Base-by-base conservation (phyloP, 495 filamentous ascomycete genomes). In the Gamarada debralockiae region DNA sequence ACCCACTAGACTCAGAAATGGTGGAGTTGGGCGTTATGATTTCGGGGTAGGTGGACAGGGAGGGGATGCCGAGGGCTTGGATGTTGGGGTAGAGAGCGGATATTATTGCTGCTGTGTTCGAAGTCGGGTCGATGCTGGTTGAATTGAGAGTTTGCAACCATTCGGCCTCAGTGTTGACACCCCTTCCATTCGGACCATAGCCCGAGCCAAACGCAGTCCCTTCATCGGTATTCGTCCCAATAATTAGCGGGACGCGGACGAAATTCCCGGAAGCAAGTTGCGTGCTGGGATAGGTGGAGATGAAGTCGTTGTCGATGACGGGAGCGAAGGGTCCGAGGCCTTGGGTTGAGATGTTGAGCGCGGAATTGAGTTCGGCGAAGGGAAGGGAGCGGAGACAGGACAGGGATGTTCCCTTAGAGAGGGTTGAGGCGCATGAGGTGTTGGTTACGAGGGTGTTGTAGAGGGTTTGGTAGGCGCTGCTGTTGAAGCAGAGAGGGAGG, bases 181-280 rank as follows among this genome's bases (percentile, higher is more conserved):
- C 69, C 10, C 45, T 45, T 2, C 59, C 56, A 21, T 53, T 48
- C 4, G 53, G 53, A 20, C 48, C 40, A 20, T 22, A 46, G 21
- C 31, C 41, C 13, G 65, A 64, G 51, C 3, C 71, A 70, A 60
- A 83, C 77, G 10, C 78, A 58, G 17, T 76, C 73, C 17, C 79
- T 76, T 86, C 82, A 58, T 87, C 82, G 52, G 78, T 67, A 58
- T 78, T 82, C 25, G 80, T 73, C 12, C 83, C 82, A 36, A 73
- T 65, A 36, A 85, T 76, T 46, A 85, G 27, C 23, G 66, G 65
- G 0, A 85, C 71, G 45, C 71, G 38, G 27, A 80, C 77, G 55
- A 79, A 81, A n/a, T 56, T 57, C 20, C 74, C 71, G 7, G 57
- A 43, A 1, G 42, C 56, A 10, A 75, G 65, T 48, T 73, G 71